Conservation (phyloP, 1,284 basidiomycete genomes). For the Leccinum pachyderme region DNA sequence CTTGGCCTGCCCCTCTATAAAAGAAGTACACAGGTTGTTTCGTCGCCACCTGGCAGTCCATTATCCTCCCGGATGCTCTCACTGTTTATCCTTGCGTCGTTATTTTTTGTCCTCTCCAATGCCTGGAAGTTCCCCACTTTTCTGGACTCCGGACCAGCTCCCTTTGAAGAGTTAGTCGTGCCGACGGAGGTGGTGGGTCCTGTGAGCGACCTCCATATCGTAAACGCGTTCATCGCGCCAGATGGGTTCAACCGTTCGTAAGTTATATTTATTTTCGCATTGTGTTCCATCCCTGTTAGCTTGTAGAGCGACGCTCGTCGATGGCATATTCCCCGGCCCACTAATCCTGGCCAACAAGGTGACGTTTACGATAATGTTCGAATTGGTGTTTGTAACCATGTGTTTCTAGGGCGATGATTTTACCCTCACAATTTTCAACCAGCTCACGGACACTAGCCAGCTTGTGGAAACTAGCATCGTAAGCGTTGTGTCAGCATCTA, state of each 20-base stretch:
- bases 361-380: not conserved
- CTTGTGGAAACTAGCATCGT: conserved; percentile 36
- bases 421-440: conserved; percentile 29
- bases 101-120: not conserved
- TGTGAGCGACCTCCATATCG: conserved; percentile 17
- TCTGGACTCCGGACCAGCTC: not conserved
- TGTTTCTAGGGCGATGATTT: conserved; percentile 19
- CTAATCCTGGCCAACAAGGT: conserved; percentile 28
- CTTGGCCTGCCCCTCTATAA: conserved; percentile 12
- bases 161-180: not conserved
- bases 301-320: conserved; percentile 25
- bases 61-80: not conserved
- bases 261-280: conserved; percentile 1
- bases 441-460: conserved; percentile 34
- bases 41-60: not conserved
- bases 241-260: conserved; percentile 37
- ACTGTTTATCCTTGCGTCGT: not conserved
- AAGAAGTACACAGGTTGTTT: not conserved
- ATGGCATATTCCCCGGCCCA: conserved; percentile 28
- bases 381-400: not conserved
- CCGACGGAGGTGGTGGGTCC: conserved; percentile 17
- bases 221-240: conserved; percentile 31
- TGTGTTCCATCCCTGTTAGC: not conserved
- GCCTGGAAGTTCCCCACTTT: not conserved
- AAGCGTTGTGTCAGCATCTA: conserved; percentile 3